Percentiles rank a stretch among this genome's conserved stretches.
phyloP scores from a whole-genome alignment of 768 basidiomycete genomes.

The Hericium erinaceus region DNA sequence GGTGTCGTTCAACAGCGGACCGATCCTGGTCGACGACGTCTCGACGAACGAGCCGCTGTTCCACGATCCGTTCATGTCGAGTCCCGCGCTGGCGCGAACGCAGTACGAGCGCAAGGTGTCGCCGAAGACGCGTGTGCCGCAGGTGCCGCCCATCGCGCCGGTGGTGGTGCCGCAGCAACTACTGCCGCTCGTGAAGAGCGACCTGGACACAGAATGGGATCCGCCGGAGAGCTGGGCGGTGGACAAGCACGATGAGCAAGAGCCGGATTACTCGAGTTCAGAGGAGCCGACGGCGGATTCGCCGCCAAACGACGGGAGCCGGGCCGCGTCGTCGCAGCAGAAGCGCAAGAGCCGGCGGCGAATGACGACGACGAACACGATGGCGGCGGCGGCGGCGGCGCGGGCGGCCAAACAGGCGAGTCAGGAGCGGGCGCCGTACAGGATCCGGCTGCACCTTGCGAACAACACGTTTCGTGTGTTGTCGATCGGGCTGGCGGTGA shows the following conservation, averaged over 20 bases:
- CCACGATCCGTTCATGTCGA: conserved; percentile 27
- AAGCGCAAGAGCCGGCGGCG: conserved; percentile 15
- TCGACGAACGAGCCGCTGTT: conserved; percentile 26
- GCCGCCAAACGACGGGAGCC: not conserved
- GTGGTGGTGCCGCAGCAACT: conserved; percentile 3
- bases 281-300: conserved; percentile 23
- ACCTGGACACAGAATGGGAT: conserved; percentile 34
- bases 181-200: conserved; percentile 1
- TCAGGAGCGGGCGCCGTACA: conserved; percentile 24
- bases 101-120: conserved; percentile 35
- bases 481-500: conserved; percentile 50
- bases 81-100: conserved; percentile 6
- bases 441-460: conserved; percentile 69
- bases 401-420: not conserved
- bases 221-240: conserved; percentile 74
- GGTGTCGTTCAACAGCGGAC: not conserved
- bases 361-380: conserved; percentile 1
- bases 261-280: conserved; percentile 33
- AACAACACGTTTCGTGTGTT: conserved; percentile 68
- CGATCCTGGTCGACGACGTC: conserved; percentile 14
- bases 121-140: conserved; percentile 32
- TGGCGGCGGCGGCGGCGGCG: not conserved
- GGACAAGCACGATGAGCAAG: conserved; percentile 33
- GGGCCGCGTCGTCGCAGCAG: not conserved
- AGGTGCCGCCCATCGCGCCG: conserved; percentile 13